phyloP scores from a whole-genome alignment of 2,329 filamentous ascomycete species.

The Metarhizium guizhouense region DNA sequence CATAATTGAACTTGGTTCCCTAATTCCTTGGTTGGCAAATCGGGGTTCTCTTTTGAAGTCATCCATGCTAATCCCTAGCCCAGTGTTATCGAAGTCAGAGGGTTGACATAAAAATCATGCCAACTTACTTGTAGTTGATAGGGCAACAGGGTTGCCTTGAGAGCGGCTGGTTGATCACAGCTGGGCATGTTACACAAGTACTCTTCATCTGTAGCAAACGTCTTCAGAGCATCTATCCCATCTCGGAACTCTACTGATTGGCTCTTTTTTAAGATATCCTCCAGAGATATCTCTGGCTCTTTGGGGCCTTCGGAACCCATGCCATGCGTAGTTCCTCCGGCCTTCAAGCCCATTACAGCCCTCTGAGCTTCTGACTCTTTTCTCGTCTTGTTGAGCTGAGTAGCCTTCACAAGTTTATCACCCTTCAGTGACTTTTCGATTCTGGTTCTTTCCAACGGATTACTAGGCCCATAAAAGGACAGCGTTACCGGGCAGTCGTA shows the following conservation, averaged over 20 bases:
- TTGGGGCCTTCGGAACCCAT: constrained; percentile 17
- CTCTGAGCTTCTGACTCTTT: constrained; percentile 44
- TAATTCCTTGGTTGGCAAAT: constrained; percentile 49
- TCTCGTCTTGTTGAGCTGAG: constrained; percentile 46
- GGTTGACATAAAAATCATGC: not conserved
- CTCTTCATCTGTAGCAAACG: constrained; percentile 62
- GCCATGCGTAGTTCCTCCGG: constrained; percentile 28
- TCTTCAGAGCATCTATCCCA: constrained; percentile 56
- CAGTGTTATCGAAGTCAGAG: constrained; percentile 11
- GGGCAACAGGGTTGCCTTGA: constrained; percentile 62
- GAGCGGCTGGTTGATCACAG: constrained; percentile 55
- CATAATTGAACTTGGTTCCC: constrained; percentile 65
- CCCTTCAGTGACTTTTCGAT: constrained; percentile 55
- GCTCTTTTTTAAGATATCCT: constrained; percentile 57
- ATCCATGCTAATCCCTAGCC: constrained; percentile 72
- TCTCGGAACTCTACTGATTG: constrained; percentile 59
- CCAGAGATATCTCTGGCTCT: constrained; percentile 39
- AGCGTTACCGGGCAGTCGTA: constrained; percentile 69
- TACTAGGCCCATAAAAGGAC: constrained; percentile 58
- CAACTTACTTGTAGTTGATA: constrained; percentile 59
- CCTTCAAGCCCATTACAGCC: constrained; percentile 30
- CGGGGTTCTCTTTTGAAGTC: constrained; percentile 63
- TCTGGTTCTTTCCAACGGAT: constrained; percentile 38
- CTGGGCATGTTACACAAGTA: constrained; percentile 62
- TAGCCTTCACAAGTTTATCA: constrained; percentile 53